Evolutionary conservation across 176 grass and related monocot genomes (phyloP).

Genomic region (Avena insularis): DNA sequence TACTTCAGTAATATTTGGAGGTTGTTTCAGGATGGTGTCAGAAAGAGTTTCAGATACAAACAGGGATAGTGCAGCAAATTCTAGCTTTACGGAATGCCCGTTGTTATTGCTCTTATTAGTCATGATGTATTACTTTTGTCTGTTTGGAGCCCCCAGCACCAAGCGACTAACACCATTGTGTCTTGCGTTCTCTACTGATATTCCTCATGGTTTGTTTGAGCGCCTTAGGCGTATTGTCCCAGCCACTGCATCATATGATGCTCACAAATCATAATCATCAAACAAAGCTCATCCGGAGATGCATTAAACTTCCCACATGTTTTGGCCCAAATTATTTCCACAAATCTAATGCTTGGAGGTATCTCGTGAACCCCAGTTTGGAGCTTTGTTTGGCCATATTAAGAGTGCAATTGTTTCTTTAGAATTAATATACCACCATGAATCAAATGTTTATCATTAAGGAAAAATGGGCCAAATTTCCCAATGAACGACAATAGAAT

Average conservation of each 20-base stretch:
- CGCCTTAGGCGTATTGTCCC: neutral
- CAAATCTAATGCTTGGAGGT: slow-evolving; percentile 18
- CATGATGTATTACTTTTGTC: neutral
- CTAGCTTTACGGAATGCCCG: neutral
- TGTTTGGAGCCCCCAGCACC: neutral
- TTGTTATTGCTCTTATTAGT: neutral
- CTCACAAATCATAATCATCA: neutral
- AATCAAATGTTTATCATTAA: slow-evolving; percentile 15
- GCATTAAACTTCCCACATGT: neutral
- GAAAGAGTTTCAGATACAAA: neutral
- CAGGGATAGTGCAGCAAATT: neutral
- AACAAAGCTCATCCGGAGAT: neutral
- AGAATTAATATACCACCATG: neutral
- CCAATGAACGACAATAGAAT: neutral
- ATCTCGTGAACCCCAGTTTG: neutral
- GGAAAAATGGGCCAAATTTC: neutral
- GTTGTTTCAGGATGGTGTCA: neutral
- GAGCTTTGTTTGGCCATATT: slow-evolving; percentile 3
- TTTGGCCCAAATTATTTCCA: slow-evolving; percentile 20
- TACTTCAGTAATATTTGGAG: neutral
- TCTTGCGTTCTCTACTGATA: neutral
- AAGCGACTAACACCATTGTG: neutral
- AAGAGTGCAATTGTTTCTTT: neutral
- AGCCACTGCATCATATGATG: neutral
- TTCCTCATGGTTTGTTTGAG: neutral